phyloP scores from a whole-genome alignment of 1,139 yeast species.

The Barnettozyma hawaiiensis region DNA sequence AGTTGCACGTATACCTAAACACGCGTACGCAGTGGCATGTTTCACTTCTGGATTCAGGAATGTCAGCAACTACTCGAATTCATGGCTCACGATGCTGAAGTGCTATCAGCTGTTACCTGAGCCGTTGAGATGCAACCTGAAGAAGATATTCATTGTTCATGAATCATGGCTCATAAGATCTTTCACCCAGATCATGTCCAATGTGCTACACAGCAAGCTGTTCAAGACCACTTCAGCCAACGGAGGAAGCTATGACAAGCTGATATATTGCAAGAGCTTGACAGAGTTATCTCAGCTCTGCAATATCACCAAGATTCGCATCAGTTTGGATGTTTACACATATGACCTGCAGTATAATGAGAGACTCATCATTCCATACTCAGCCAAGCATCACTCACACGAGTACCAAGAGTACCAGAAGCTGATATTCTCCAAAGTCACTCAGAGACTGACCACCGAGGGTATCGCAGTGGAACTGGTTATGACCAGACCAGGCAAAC shows the following conservation, averaged over 20 bases:
- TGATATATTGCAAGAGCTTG: conserved; percentile 37
- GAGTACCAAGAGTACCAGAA: conserved; percentile 32
- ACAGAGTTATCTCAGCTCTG: conserved; percentile 57
- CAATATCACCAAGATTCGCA: conserved; percentile 71
- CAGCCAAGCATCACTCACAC: conserved; percentile 26
- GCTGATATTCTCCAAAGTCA: conserved; percentile 37
- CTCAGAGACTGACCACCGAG: conserved; percentile 41
- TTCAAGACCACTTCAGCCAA: conserved; percentile 21
- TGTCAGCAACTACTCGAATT: conserved; percentile 38
- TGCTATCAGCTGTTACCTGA: conserved; percentile 67
- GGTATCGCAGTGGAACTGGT: conserved; percentile 42
- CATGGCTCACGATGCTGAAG: conserved; percentile 77
- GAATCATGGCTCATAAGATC: conserved; percentile 89
- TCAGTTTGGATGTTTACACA: conserved; percentile 67
- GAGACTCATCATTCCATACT: conserved; percentile 30
- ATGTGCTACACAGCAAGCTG: conserved; percentile 47
- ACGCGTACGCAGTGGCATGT: conserved; percentile 60
- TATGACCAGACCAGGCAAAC: conserved; percentile 57
- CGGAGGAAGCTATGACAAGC: conserved; percentile 14
- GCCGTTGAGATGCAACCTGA: conserved; percentile 47
- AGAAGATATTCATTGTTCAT: conserved; percentile 74
- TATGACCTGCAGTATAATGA: conserved; percentile 40
- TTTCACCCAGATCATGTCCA: conserved; percentile 65
- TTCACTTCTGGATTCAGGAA: conserved; percentile 71
- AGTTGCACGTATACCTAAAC: conserved; percentile 41